Percentiles rank a stretch among this genome's conserved stretches.
Conservation (phyloP, 352 stramenopile genomes). For the Globisporangium ultimum region DNA sequence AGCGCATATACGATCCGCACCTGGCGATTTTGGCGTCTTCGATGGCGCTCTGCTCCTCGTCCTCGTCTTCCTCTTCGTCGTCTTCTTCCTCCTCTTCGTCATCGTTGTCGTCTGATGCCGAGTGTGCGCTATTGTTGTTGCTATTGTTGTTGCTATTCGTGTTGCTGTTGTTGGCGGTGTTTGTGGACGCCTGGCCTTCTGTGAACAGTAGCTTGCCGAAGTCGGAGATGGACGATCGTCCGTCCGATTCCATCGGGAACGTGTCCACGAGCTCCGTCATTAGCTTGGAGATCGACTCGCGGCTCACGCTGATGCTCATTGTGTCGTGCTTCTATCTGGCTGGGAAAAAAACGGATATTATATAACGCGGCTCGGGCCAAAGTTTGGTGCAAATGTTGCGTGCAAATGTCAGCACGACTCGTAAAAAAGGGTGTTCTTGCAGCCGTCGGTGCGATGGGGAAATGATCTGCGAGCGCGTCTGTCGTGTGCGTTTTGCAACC, state of each 20-base stretch:
- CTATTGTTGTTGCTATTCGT: constrained; percentile 2
- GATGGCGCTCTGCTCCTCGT: constrained; percentile 14
- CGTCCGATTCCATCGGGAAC: constrained; percentile 75
- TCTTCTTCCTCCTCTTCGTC: constrained; percentile 12
- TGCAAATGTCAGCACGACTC: no score
- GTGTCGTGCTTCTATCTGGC: constrained; percentile 13
- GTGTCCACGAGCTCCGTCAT: constrained; percentile 83
- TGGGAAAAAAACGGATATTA: not conserved
- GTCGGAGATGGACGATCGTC: constrained; percentile 79
- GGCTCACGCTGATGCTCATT: constrained; percentile 74
- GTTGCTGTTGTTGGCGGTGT: constrained; percentile 1
- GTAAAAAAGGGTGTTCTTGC: not conserved
- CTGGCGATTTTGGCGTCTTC: constrained; percentile 18
- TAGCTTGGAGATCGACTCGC: constrained; percentile 83
- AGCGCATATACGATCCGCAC: constrained; percentile 2
- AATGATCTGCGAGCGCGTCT: not conserved
- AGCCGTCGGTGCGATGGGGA: not conserved
- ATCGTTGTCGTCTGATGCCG: constrained; percentile 10
- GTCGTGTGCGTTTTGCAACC: not conserved
- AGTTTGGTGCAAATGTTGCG: no score
- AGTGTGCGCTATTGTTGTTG: constrained; percentile 3
- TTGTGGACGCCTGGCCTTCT: constrained; percentile 40
- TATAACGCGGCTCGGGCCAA: constrained; percentile 1
- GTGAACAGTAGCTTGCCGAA: constrained; percentile 86
- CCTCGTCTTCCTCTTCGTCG: constrained; percentile 9